phyloP scores from a whole-genome alignment of 805 yeast species.

The Lachancea sp. region DNA sequence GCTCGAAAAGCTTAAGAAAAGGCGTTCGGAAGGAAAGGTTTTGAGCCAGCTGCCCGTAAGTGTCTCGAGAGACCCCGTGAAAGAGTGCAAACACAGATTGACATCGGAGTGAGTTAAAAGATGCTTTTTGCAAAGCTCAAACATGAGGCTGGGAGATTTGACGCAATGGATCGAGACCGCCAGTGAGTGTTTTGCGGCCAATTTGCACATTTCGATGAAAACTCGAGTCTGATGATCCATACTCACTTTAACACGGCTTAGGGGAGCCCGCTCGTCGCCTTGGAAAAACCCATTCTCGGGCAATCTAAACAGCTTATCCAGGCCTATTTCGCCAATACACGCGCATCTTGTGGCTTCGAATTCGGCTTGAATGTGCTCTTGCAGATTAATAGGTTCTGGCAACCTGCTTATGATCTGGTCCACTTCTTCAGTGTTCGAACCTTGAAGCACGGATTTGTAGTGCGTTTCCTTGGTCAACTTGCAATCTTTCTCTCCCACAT shows the following conservation, averaged over 20 bases:
- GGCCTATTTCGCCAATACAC: slow-evolving; percentile 85
- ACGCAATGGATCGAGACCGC: slow-evolving; percentile 83
- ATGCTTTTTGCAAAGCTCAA: slow-evolving; percentile 32
- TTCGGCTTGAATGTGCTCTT: slow-evolving; percentile 26
- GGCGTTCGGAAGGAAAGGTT: slow-evolving; percentile 18
- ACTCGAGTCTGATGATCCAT: slow-evolving; percentile 61
- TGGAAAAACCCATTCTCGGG: slow-evolving; percentile 51
- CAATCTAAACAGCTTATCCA: slow-evolving; percentile 69
- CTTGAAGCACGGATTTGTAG: slow-evolving; percentile 45
- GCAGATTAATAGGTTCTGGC: slow-evolving; percentile 55
- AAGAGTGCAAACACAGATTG: slow-evolving; percentile 70
- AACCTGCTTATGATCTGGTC: slow-evolving; percentile 38
- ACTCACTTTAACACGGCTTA: slow-evolving; percentile 46
- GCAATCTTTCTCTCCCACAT: slow-evolving; percentile 21
- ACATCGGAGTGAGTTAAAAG: slow-evolving; percentile 19
- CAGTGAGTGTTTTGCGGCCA: slow-evolving; percentile 45
- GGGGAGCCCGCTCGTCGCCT: slow-evolving; percentile 10
- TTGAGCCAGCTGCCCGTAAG: slow-evolving; percentile 41
- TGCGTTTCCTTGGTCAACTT: slow-evolving; percentile 41
- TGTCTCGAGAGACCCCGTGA: slow-evolving; percentile 74
- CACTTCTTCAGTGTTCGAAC: slow-evolving; percentile 28
- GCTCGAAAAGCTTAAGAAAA: slow-evolving; percentile 29
- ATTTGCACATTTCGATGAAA: slow-evolving; percentile 42
- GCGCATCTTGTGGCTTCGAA: slow-evolving; percentile 14
- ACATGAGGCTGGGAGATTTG: slow-evolving; percentile 60